Evolutionary conservation across 78 protist species (phyloP), one percentile per base, ranked within the genome.

Genomic region (Dictyostelium firmibasis): DNA sequence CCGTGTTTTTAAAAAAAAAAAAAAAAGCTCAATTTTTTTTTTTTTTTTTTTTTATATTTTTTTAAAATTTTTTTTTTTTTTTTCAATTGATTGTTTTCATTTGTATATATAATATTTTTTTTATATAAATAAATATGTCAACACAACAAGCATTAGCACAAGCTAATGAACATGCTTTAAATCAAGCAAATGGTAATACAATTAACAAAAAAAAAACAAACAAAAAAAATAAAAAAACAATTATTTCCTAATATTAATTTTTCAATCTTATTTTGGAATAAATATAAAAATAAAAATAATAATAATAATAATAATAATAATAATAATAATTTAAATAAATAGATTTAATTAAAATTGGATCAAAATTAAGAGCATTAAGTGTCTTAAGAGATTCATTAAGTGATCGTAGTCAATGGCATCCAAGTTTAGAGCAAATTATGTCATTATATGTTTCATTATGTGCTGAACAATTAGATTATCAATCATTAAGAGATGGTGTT

Each of bases 401-500:
- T 36, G 75, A 67, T 47, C 84, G 94, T 75, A 81, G 83, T 25
- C 44, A 57, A 64, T 89, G 86, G 86, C 86, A 81, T 50, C 38
- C 94, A 89, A 43, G 81, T 10, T 89, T 89, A 31, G 94, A 89
- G 35, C 86, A 89, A 33, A 72, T 89, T 38, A 81, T 89, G 86
- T 70, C 82, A 23, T 43, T 81, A 8, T 89, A 89, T n/a, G 60
- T 89, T 67, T 36, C 29, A 69, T 81, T 89, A 64, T 78, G 87
- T 81, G 86, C 77, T 23, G 86, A 89, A 16, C 72, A 23, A 43
- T 83, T 83, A 70, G 82, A 81, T 75, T 82, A 57, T 62, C 75
- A 38, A 43, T 75, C 47, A 38, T 57, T 89, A 31, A 92, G 72
- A 88, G 97, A 95, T 84, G 97, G 95, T 81, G 60, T 95, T 27